phyloP scores from a whole-genome alignment of 768 basidiomycete genomes.

The Cubamyces sp. region DNA sequence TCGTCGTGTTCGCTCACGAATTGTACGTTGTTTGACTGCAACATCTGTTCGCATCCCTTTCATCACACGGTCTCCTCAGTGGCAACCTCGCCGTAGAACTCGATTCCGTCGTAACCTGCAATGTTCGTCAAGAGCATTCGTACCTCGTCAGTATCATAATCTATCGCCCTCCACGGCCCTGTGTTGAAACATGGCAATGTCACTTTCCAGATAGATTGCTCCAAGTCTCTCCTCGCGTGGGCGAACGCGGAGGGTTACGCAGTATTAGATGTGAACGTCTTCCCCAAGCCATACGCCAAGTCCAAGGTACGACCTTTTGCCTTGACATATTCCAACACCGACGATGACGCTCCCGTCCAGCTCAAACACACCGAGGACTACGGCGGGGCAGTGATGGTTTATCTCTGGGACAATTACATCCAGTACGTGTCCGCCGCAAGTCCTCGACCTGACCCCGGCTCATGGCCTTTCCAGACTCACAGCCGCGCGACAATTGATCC shows the following conservation, averaged over 20 bases:
- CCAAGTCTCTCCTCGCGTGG: conserved; percentile 81
- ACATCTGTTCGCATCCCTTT: not conserved
- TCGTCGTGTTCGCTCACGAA: conserved; percentile 92
- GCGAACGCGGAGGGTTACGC: conserved; percentile 65
- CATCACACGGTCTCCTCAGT: conserved; percentile 43
- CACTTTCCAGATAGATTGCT: conserved; percentile 76
- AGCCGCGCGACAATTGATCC: conserved; percentile 68
- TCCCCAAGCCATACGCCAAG: conserved; percentile 55
- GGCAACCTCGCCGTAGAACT: conserved; percentile 88
- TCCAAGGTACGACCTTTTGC: conserved; percentile 37
- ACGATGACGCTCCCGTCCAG: conserved; percentile 31
- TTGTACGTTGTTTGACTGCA: conserved; percentile 61
- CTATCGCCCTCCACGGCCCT: not conserved
- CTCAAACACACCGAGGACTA: conserved; percentile 42
- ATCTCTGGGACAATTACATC: conserved; percentile 97
- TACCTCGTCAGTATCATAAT: conserved; percentile 65
- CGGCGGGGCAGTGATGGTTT: conserved; percentile 65
- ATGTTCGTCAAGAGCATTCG: conserved; percentile 79
- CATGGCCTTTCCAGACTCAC: conserved; percentile 56
- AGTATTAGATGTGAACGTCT: conserved; percentile 87
- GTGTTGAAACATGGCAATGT: not conserved
- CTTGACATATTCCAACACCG: not conserved
- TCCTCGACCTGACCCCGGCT: not conserved
- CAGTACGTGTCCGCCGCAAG: conserved; percentile 56
- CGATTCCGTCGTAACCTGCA: conserved; percentile 70